Percentiles rank a stretch among this genome's conserved stretches.
These are phyloP conservation scores for Orobanche coerulescens DNA, from an alignment of 257 asterid species.

Conservation along the genomic window DNA sequence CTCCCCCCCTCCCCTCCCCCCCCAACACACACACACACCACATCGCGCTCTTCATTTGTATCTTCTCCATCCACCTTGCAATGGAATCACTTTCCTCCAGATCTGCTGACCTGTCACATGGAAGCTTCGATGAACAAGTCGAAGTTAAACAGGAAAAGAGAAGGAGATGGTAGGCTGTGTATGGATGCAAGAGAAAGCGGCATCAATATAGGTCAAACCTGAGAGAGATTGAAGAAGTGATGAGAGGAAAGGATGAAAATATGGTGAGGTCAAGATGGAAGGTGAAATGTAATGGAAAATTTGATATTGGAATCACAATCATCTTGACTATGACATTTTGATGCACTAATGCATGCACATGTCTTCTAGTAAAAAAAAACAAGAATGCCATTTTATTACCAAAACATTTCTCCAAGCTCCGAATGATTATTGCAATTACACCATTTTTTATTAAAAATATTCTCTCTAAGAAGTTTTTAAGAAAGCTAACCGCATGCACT, in stretches of 20 bases:
- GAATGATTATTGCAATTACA: neutral
- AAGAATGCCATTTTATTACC: neutral
- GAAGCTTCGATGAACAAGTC: slow-evolving; percentile 9
- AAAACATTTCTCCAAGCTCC: neutral
- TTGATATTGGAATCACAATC: slow-evolving; percentile 12
- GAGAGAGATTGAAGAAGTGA: slow-evolving; percentile 5
- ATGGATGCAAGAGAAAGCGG: neutral
- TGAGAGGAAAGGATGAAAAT: neutral
- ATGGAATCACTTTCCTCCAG: neutral
- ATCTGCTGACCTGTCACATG: slow-evolving; percentile 9
- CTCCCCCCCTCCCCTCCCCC: no score
- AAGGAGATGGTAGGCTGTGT: neutral
- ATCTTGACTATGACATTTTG: neutral
- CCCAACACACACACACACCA: no score
- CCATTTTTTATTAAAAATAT: neutral
- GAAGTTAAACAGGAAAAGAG: neutral
- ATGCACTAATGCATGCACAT: neutral
- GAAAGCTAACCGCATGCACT: neutral
- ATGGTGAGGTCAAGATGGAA: neutral
- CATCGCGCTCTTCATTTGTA: no score
- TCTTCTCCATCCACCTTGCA: neutral
- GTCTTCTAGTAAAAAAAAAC: neutral
- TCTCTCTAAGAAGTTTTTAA: neutral
- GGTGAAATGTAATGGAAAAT: slow-evolving; percentile 4
- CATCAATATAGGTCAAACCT: neutral